phyloP scores from a whole-genome alignment of 139 green algal genomes.

The Nannochloris sp. region DNA sequence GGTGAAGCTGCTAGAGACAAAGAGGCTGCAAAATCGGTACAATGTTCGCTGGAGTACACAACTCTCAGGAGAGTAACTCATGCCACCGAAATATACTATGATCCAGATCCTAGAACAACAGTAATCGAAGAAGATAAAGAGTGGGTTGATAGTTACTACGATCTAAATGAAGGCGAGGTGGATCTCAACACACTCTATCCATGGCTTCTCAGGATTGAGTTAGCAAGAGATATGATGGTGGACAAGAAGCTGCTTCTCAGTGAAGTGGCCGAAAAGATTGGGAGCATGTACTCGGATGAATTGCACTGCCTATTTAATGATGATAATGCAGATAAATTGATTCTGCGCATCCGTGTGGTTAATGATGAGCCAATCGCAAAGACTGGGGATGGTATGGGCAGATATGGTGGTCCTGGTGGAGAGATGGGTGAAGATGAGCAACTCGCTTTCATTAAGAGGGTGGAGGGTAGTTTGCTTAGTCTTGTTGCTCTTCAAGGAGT shows the following conservation, averaged over 20 bases:
- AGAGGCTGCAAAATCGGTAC: slow-evolving; percentile 80
- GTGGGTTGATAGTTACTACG: slow-evolving; percentile 77
- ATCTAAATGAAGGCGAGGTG: slow-evolving; percentile 77
- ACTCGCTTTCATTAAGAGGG: slow-evolving; percentile 68
- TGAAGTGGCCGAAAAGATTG: slow-evolving; percentile 69
- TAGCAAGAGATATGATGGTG: slow-evolving; percentile 47
- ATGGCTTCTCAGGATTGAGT: slow-evolving; percentile 94
- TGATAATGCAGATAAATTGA: slow-evolving; percentile 90
- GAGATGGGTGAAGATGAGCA: slow-evolving; percentile 47
- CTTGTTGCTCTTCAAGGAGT: slow-evolving; percentile 65
- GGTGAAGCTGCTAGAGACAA: slow-evolving; percentile 44
- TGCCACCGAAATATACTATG: slow-evolving; percentile 76
- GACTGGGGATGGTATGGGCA: neutral
- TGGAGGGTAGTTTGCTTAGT: slow-evolving; percentile 65
- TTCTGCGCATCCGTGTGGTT: slow-evolving; percentile 69
- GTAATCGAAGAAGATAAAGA: slow-evolving; percentile 84
- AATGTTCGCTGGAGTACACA: slow-evolving; percentile 94
- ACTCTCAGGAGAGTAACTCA: slow-evolving; percentile 70
- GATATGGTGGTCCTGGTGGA: slow-evolving; percentile 4
- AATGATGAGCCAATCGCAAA: slow-evolving; percentile 6
- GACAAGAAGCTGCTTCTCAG: slow-evolving; percentile 87
- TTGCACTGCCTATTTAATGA: slow-evolving; percentile 90
- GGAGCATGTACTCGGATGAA: slow-evolving; percentile 79
- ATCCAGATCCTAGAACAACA: slow-evolving; percentile 67
- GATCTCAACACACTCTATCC: slow-evolving; percentile 62